A percentile compares a stretch with the other conserved stretches of the same genome.
These are phyloP conservation scores for Hericium alpestre DNA, from an alignment of 768 basidiomycete genomes.

Conservation along the genomic window DNA sequence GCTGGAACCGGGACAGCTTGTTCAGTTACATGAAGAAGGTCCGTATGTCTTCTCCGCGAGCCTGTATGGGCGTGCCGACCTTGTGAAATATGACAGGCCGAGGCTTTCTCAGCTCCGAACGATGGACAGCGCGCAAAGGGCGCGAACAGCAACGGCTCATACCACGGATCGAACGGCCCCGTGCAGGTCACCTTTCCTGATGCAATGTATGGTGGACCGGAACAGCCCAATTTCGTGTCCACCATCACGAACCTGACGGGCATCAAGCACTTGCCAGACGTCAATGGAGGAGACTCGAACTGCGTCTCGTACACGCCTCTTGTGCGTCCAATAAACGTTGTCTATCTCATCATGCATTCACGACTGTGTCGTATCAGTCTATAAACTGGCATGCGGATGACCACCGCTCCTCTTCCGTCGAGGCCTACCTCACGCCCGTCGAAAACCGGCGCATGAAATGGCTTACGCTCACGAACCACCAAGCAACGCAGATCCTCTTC, in stretches of 20 bases:
- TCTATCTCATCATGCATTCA: no score
- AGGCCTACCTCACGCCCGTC: constrained; percentile 46
- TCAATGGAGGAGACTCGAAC: neutral
- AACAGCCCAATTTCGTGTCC: constrained; percentile 37
- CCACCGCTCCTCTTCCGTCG: constrained; percentile 43
- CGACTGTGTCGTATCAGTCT: neutral
- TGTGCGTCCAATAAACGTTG: neutral
- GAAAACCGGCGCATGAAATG: constrained; percentile 36
- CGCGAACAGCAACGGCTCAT: constrained; percentile 24
- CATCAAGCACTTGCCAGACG: neutral
- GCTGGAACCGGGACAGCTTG: constrained; percentile 15
- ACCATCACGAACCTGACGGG: constrained; percentile 16
- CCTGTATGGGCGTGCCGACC: neutral
- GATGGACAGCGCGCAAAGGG: neutral
- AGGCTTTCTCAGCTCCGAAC: neutral
- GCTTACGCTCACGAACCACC: constrained; percentile 28
- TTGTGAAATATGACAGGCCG: neutral
- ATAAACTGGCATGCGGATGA: constrained; percentile 29
- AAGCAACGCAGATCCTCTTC: constrained; percentile 21
- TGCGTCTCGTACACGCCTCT: neutral
- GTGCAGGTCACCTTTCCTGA: constrained; percentile 46
- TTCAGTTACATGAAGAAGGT: neutral
- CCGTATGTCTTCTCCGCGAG: neutral
- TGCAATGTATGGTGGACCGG: constrained; percentile 46
- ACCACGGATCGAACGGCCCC: constrained; percentile 43